phyloP scores from a whole-genome alignment of 345 rosid genomes.

The Salix dunnii region DNA sequence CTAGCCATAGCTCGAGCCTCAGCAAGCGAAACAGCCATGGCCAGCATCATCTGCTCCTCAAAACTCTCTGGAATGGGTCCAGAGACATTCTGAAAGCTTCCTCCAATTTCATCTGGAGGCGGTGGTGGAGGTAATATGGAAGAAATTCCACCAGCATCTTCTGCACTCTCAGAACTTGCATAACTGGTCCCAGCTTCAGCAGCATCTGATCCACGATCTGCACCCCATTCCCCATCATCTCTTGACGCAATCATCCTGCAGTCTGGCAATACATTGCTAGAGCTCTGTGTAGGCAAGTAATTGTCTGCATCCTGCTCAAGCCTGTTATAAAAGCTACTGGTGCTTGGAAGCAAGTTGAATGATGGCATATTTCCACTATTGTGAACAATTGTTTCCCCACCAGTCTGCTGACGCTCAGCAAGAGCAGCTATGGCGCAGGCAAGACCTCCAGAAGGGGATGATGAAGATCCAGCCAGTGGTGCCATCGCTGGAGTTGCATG shows the following conservation, averaged over 20 bases:
- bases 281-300: constrained; percentile 35
- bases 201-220: constrained; percentile 49
- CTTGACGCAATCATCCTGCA: constrained; percentile 28
- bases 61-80: constrained; percentile 76
- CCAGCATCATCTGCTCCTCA: constrained; percentile 97
- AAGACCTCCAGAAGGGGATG: constrained; percentile 80
- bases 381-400: constrained; percentile 51
- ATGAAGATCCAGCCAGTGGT: constrained; percentile 47
- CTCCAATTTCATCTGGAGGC: constrained; percentile 38
- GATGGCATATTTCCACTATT: constrained; percentile 40
- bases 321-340: constrained; percentile 46
- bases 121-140: constrained; percentile 18
- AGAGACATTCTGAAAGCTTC: constrained; percentile 29
- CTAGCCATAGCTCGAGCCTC: constrained; percentile 61
- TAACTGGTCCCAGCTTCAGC: constrained; percentile 75
- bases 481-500: constrained; percentile 39
- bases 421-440: constrained; percentile 85
- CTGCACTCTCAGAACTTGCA: constrained; percentile 56
- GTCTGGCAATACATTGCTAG: constrained; percentile 26
- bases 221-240: constrained; percentile 51
- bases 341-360: constrained; percentile 44
- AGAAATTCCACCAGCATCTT: constrained; percentile 40
- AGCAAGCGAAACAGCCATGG: constrained; percentile 91
- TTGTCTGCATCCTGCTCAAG: constrained; percentile 41
- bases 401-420: constrained; percentile 75